A percentile compares a stretch with the other conserved stretches of the same genome.
phyloP scores from a whole-genome alignment of 2,329 filamentous ascomycete genomes.

The Neoarthrinium moseri region DNA sequence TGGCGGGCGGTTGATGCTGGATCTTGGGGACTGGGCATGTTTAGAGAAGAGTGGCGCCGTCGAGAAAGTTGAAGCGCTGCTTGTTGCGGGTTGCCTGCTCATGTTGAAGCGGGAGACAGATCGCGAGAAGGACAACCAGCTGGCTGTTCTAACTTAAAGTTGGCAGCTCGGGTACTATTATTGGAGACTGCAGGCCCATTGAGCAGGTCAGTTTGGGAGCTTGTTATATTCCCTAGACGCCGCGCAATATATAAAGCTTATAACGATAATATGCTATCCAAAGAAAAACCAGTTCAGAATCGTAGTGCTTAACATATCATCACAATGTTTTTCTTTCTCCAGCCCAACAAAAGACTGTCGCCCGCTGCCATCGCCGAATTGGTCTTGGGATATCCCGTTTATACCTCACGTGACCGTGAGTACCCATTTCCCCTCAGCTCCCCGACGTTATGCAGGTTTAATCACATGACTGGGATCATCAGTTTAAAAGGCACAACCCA shows the following conservation, averaged over 20 bases:
- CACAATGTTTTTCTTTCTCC: background rate
- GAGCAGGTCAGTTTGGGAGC: background rate
- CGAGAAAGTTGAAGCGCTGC: constrained; percentile 11
- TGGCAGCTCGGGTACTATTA: background rate
- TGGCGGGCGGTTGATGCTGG: constrained; percentile 13
- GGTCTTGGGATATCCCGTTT: no score
- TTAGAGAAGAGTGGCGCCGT: background rate
- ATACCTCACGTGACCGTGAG: no score
- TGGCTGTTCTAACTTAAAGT: constrained; percentile 5
- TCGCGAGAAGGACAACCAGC: constrained; percentile 9
- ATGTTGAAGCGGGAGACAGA: constrained; percentile 14
- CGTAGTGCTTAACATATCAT: background rate
- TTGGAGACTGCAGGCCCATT: background rate
- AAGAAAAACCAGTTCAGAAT: background rate
- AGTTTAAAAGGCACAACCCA: no score
- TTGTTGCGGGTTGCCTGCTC: constrained; percentile 10
- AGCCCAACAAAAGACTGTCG: background rate
- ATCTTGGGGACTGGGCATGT: constrained; percentile 9
- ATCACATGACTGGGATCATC: no score
- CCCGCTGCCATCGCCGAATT: no score
- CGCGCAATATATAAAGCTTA: background rate
- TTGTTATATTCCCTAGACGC: background rate
- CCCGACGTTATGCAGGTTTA: no score
- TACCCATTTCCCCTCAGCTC: no score
- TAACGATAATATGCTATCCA: background rate